phyloP scores from a whole-genome alignment of 495 filamentous ascomycete genomes.

The Pseudoneurospora amorphoporcata region DNA sequence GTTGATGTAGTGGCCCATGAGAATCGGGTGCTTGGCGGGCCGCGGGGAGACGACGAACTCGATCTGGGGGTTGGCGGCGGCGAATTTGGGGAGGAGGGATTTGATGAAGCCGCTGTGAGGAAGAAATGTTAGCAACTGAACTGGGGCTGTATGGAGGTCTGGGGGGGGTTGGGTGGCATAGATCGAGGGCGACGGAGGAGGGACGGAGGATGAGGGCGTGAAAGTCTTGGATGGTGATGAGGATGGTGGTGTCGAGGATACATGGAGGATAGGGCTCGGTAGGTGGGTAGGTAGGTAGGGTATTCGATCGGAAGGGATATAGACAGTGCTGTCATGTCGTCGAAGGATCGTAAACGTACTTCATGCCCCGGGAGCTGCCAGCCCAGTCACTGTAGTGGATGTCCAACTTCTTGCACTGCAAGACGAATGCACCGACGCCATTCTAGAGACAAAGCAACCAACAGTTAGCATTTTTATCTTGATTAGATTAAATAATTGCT shows the following conservation, averaged over 20 bases:
- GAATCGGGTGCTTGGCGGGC: conserved; percentile 74
- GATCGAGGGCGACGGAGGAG: neutral
- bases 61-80: conserved; percentile 71
- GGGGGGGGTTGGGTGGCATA: neutral
- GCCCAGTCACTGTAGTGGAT: conserved; percentile 96
- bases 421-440: conserved; percentile 91
- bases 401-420: conserved; percentile 91
- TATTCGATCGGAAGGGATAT: neutral
- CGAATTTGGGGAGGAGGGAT: conserved; percentile 63
- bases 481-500: neutral
- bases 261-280: neutral
- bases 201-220: neutral
- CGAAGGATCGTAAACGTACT: conserved; percentile 43
- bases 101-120: conserved; percentile 63
- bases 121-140: neutral
- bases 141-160: neutral
- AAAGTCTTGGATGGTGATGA: neutral
- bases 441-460: conserved; percentile 47
- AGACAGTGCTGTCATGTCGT: neutral
- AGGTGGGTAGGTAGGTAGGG: neutral
- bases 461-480: neutral
- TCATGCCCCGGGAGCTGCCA: conserved; percentile 88
- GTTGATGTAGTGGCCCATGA: conserved; percentile 83
- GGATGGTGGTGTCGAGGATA: neutral
- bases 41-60: conserved; percentile 85